Conservation (phyloP, 768 basidiomycete species). For the Auricularia cornea region DNA sequence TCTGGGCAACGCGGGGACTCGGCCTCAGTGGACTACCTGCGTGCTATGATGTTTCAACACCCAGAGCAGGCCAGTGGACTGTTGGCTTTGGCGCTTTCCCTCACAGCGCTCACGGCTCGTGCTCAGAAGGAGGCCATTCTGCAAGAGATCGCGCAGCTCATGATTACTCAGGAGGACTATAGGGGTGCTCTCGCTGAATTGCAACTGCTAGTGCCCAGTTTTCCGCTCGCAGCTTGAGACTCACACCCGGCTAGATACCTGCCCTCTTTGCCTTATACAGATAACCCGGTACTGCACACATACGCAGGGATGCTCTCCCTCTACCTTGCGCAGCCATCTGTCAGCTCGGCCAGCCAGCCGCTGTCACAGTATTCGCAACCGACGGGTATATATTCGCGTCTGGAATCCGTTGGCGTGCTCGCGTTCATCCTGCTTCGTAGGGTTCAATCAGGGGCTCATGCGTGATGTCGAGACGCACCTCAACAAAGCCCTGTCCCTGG, state of each 20-base stretch:
- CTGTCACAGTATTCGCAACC: not conserved
- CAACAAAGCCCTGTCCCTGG: constrained; percentile 51
- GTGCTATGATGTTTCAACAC: constrained; percentile 61
- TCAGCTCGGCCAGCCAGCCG: not conserved
- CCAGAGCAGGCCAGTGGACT: constrained; percentile 48
- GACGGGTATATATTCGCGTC: not conserved
- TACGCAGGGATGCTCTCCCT: constrained; percentile 75
- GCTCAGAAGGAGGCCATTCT: constrained; percentile 65
- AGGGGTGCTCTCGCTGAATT: constrained; percentile 75
- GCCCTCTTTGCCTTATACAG: constrained; percentile 80
- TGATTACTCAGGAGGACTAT: constrained; percentile 50
- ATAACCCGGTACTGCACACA: constrained; percentile 68
- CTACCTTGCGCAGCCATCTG: constrained; percentile 24
- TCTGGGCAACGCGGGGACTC: constrained; percentile 14
- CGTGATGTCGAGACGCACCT: constrained; percentile 57
- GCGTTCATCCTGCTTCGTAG: not conserved
- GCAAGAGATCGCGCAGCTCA: constrained; percentile 61
- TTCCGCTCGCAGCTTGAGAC: constrained; percentile 5
- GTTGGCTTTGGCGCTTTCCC: constrained; percentile 5
- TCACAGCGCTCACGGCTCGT: not conserved
- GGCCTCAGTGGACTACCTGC: constrained; percentile 48
- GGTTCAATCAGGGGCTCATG: constrained; percentile 29
- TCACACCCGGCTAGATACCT: constrained; percentile 51
- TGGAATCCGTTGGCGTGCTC: not conserved
- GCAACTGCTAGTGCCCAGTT: constrained; percentile 52